A percentile compares a stretch with the other conserved stretches of the same genome.
phyloP scores from a whole-genome alignment of 441 rosid species.

The Mallotus japonicus region DNA sequence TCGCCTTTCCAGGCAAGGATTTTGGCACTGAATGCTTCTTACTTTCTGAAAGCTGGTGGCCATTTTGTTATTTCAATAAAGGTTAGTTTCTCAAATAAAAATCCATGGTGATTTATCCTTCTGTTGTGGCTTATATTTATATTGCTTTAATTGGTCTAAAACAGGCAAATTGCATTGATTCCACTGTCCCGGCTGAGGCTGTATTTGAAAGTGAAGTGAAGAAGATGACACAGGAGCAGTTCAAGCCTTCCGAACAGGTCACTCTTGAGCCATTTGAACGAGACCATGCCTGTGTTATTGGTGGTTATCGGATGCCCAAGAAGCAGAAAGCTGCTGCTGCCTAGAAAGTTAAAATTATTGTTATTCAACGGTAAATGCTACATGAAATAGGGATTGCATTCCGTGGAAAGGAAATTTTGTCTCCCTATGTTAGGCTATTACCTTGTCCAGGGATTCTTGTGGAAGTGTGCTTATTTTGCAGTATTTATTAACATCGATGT shows the following conservation, averaged over 20 bases:
- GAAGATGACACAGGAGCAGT: conserved; percentile 74
- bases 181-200: conserved; percentile 77
- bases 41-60: conserved; percentile 82
- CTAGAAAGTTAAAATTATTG: not conserved
- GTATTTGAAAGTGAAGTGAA: conserved; percentile 83
- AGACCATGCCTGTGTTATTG: conserved; percentile 93
- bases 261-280: conserved; percentile 93
- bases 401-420: not conserved
- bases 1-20: conserved; percentile 73
- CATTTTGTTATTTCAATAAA: conserved; percentile 97
- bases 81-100: conserved; percentile 34
- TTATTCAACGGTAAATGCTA: not conserved
- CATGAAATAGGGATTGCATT: not conserved
- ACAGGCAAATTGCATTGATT: conserved; percentile 85
- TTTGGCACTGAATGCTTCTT: conserved; percentile 78
- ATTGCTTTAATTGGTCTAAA: not conserved
- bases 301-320: conserved; percentile 81
- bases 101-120: not conserved
- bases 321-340: conserved; percentile 51
- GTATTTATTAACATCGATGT: not conserved
- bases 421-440: not conserved
- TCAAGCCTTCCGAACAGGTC: conserved; percentile 88
- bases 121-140: not conserved
- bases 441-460: not conserved
- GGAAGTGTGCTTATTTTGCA: no score